Base-by-base conservation (phyloP, 257 asterid genomes). In the Striga asiatica region DNA sequence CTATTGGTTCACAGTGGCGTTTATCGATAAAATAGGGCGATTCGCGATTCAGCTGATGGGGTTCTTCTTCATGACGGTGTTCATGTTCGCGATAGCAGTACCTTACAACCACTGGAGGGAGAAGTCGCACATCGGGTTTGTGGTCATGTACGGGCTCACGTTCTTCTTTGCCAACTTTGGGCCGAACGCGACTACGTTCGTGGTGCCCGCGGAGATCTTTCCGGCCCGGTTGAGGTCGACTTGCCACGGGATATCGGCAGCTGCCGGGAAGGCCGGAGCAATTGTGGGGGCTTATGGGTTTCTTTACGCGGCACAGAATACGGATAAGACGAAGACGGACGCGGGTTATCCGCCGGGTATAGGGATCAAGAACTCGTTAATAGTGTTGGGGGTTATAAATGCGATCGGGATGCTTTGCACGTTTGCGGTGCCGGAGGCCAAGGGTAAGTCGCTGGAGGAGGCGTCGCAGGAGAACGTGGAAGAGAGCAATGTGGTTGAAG, bases 161-260 rank as follows among this genome's bases (percentile, higher is more conserved):
- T 79, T 79, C 34, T 79, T 79, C 78, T 79, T 79, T 6, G 76
- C 86, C 0, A 79, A 79, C 51, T 79, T 79, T 17, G 82, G 86
- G 1, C 82, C 86, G 2, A 79, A 79, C 14, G 72, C 82, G 0
- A 79, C 86, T 0, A 79, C 86, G 0, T 79, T 79, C n/a, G 80
- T 79, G 2, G 86, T 79, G 3, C 86, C 86, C 0, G 82, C 86
- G 0, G 86, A 79, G 71, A 76, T 79, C 6, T 79, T 79, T 47
- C 85, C 85, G 2, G 82, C 85, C 0, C 25, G 85, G 58, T 18
- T 79, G 16, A 56, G 86, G 58, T 76, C 86, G 0, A 79, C 86
- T 2, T 79, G 86, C 24, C 83, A 76, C 23, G 87, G 87, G 1
- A 79, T 79, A 60, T 76, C 87, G 0, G 79, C 83, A 0, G 87